These are phyloP conservation scores for Neopestalotiopsis clavispora DNA, from an alignment of 2,329 filamentous ascomycete species.

Conservation along the genomic window DNA sequence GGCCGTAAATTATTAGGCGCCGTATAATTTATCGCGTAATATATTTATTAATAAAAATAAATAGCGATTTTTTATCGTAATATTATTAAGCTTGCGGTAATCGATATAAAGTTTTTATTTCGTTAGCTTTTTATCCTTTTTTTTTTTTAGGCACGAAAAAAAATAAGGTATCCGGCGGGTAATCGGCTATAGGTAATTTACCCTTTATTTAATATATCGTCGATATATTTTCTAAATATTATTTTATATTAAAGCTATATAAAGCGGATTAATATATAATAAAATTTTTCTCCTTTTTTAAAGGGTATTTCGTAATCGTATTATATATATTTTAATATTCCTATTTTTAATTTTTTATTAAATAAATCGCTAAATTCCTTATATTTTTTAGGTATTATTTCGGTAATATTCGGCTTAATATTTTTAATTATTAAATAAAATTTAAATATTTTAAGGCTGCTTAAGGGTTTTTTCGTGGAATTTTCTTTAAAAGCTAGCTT, in stretches of 20 bases:
- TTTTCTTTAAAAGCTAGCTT: neutral
- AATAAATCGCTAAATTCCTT: neutral
- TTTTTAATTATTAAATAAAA: conserved; percentile 6
- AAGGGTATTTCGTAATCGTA: neutral
- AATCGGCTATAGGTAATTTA: neutral
- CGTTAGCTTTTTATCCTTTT: neutral
- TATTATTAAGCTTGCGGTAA: conserved; percentile 1
- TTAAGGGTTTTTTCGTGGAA: neutral
- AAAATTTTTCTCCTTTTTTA: neutral
- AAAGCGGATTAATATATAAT: neutral
- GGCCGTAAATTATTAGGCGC: neutral
- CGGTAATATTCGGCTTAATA: neutral
- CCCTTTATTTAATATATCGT: neutral
- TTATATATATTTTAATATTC: neutral
- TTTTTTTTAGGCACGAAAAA: conserved; percentile 7
- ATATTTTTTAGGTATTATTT: conserved; percentile 5
- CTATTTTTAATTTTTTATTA: conserved; percentile 10
- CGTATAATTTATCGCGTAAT: neutral
- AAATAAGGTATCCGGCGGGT: neutral
- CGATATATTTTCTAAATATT: neutral
- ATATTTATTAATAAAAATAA: neutral
- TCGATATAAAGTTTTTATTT: conserved; percentile 5
- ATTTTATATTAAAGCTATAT: neutral
- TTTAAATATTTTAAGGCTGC: neutral
- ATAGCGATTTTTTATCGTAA: neutral